A percentile compares a stretch with the other conserved stretches of the same genome.
These are phyloP conservation scores for Neospermospora avenae DNA, from an alignment of 2,329 filamentous ascomycete genomes.

Conservation along the genomic window DNA sequence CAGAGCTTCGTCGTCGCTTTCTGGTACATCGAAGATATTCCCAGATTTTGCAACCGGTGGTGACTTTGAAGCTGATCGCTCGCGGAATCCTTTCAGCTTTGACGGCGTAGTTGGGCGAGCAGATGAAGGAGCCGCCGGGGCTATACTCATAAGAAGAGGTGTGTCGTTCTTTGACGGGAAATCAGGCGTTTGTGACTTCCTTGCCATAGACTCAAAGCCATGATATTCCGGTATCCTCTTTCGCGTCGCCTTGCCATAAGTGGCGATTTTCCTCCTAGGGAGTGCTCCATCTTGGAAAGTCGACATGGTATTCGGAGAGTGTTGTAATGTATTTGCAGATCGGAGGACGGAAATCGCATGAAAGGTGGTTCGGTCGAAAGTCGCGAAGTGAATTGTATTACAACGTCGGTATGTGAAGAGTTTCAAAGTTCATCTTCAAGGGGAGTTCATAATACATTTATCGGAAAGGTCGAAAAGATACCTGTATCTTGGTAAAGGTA, in stretches of 20 bases:
- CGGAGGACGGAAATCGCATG: not conserved
- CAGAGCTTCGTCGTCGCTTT: slow-evolving; percentile 23
- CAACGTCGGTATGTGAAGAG: not conserved
- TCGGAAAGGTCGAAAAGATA: not conserved
- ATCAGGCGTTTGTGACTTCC: slow-evolving; percentile 25
- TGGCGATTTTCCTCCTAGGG: slow-evolving; percentile 32
- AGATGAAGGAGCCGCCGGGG: not conserved
- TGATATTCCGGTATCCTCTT: slow-evolving; percentile 31
- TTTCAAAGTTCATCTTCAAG: not conserved
- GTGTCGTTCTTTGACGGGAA: not conserved
- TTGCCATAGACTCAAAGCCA: slow-evolving; percentile 21
- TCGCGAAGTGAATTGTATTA: not conserved
- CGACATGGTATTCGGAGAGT: slow-evolving; percentile 24
- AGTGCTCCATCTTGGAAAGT: slow-evolving; percentile 24
- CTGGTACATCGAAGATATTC: slow-evolving; percentile 22
- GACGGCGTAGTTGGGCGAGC: slow-evolving; percentile 6
- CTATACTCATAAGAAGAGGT: not conserved
- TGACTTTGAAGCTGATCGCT: slow-evolving; percentile 9
- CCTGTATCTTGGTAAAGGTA: not conserved
- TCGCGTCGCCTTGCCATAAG: slow-evolving; percentile 35
- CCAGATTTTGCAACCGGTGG: slow-evolving; percentile 3
- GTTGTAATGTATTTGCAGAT: not conserved
- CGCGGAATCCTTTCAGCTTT: slow-evolving; percentile 10
- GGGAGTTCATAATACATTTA: not conserved
- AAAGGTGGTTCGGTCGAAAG: not conserved